Conservation (phyloP, 768 basidiomycete genomes). For the Leccinum barrowsii region DNA sequence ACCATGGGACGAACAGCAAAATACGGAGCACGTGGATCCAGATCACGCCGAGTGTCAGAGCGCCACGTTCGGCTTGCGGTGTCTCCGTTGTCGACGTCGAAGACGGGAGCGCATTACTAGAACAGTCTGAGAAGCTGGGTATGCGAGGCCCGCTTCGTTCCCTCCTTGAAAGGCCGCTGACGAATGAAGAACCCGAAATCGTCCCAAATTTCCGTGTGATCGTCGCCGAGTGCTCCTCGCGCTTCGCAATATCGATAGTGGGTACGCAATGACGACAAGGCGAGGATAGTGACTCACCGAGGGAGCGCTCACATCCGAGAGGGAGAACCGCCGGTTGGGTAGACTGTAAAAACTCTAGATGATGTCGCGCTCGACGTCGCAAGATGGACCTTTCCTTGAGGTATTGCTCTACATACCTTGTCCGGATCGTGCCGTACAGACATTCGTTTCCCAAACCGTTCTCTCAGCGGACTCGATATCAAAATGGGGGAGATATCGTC, state of each 20-base stretch:
- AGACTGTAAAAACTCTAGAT: slow-evolving; percentile 25
- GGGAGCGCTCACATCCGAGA: slow-evolving; percentile 18
- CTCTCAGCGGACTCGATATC: slow-evolving; percentile 26
- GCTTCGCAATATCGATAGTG: background rate
- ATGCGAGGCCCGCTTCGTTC: slow-evolving; percentile 12
- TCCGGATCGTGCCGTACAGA: slow-evolving; percentile 21
- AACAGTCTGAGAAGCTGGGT: slow-evolving; percentile 9
- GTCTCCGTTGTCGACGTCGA: background rate
- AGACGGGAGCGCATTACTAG: background rate
- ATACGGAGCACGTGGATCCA: slow-evolving; percentile 9
- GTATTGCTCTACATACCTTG: slow-evolving; percentile 19
- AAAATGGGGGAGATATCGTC: slow-evolving; percentile 25
- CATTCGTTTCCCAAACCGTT: slow-evolving; percentile 30
- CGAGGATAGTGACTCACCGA: slow-evolving; percentile 11
- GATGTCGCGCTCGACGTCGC: background rate
- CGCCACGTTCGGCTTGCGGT: background rate
- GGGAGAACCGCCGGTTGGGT: slow-evolving; percentile 30
- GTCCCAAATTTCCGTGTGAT: slow-evolving; percentile 25
- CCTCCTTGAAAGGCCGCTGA: slow-evolving; percentile 4
- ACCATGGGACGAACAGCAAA: slow-evolving; percentile 35
- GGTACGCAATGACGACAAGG: background rate
- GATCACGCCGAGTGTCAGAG: background rate
- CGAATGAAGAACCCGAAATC: slow-evolving; percentile 20
- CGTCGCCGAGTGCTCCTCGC: background rate
- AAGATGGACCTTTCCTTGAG: background rate